Base-by-base conservation (phyloP, 257 asterid species). In the Gentiana macrophylla region DNA sequence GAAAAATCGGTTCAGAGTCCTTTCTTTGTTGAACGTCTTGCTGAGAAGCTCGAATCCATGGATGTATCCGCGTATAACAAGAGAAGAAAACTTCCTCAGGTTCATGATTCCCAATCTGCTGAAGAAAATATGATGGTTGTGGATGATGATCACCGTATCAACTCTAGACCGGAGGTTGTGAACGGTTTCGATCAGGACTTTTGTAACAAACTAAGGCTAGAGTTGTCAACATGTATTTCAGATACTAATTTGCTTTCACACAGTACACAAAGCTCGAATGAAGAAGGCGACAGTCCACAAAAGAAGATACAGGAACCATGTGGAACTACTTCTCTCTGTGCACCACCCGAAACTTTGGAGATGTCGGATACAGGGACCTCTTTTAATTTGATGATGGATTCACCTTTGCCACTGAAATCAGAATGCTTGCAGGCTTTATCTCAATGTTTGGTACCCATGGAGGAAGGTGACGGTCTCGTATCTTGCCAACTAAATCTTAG, bases 211-310 rank as follows among this genome's bases (percentile, higher is more conserved):
- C 96, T 80, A 56, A 81, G 84, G 71, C 82, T 84, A 53, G 98
- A 87, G 74, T 62, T 86, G 50, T 80, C 95, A 48, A 76, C 94
- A 4, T 72, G 87, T 55, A 83, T 84, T 70, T 82, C 96, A 2
- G 95, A 82, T 68, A 72, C 73, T 62, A 84, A 86, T 74, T 63
- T 76, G 68, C 72, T 77, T 57, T 84, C 96, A 6, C 80, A 67
- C n/a, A 84, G 95, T 84, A 80, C 94, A 1, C 93, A 80, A 55
- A 86, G 96, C 77, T 86, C 95, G 45, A 82, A 84, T 37, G 94
- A 82, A 54, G 94, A 77, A 54, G 90, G 79, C 49, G 76, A 75
- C 12, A 82, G 77, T 60, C 80, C 86, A 52, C 72, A 64, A 37
- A 80, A 70, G 71, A 71, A 78, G 63, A 55, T 55, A 43, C 79